These are phyloP conservation scores for Corchorus capsularis DNA, from an alignment of 345 rosid species.

Conservation along the genomic window DNA sequence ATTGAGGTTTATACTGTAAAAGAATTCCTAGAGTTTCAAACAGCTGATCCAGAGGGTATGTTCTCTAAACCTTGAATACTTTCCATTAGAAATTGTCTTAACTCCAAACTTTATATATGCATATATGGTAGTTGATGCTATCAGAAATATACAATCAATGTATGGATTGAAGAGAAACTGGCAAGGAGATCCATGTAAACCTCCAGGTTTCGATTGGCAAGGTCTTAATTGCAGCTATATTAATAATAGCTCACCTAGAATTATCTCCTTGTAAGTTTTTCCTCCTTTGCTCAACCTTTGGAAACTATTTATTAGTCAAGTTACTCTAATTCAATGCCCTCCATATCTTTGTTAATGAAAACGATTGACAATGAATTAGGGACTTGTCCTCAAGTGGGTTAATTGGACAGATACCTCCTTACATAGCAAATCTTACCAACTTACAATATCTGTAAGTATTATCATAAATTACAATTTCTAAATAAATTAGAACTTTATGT, in stretches of 20 bases:
- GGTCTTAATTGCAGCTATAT: slow-evolving; percentile 46
- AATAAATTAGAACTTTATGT: not conserved
- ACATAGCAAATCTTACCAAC: slow-evolving; percentile 38
- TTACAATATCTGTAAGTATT: slow-evolving; percentile 53
- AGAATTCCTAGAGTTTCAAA: not conserved
- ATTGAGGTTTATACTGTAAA: slow-evolving; percentile 18
- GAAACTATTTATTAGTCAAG: not conserved
- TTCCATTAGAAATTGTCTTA: slow-evolving; percentile 17
- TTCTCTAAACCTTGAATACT: not conserved
- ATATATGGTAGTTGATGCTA: slow-evolving; percentile 39
- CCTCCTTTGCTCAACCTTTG: not conserved
- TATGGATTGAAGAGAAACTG: slow-evolving; percentile 42
- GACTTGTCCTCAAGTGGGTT: slow-evolving; percentile 45
- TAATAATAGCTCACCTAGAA: slow-evolving; percentile 30
- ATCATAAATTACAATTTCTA: too few relatives aligned
- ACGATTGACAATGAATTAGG: too few relatives aligned
- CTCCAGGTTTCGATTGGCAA: slow-evolving; percentile 36
- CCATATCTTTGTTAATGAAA: not conserved
- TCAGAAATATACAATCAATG: slow-evolving; percentile 36
- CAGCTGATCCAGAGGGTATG: slow-evolving; percentile 28
- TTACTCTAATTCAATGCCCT: not conserved
- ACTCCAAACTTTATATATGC: not conserved
- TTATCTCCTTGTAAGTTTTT: slow-evolving; percentile 50
- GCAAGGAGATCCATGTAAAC: slow-evolving; percentile 61
- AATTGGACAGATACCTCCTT: slow-evolving; percentile 39